These are phyloP conservation scores for Puccinia hordei DNA, from an alignment of 1,284 basidiomycete genomes.

Conservation along the genomic window DNA sequence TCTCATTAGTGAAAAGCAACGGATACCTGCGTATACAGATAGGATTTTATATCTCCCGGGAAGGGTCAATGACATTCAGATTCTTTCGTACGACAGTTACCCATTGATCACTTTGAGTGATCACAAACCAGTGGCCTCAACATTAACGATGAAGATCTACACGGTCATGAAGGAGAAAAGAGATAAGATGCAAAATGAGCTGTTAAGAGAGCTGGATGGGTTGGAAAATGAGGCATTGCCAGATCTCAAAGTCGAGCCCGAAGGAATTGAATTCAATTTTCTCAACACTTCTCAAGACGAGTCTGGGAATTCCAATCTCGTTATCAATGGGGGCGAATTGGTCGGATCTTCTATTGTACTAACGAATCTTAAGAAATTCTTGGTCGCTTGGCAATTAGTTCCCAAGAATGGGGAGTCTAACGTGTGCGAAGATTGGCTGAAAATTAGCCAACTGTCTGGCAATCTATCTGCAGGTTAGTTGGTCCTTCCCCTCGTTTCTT, in stretches of 20 bases:
- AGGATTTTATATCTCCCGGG: slow-evolving; percentile 38
- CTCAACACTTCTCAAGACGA: not conserved
- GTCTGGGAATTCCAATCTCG: not conserved
- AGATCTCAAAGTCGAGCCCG: slow-evolving; percentile 32
- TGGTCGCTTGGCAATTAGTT: slow-evolving; percentile 38
- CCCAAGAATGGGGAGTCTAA: slow-evolving; percentile 37
- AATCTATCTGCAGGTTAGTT: slow-evolving; percentile 30
- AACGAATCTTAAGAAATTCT: slow-evolving; percentile 35
- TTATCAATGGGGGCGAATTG: slow-evolving; percentile 13
- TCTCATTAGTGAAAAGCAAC: slow-evolving; percentile 38
- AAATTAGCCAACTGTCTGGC: slow-evolving; percentile 42
- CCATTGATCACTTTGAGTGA: slow-evolving; percentile 31
- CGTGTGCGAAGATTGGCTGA: slow-evolving; percentile 46
- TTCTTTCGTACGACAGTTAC: slow-evolving; percentile 36
- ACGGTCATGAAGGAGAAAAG: slow-evolving; percentile 3
- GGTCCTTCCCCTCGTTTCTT: not conserved
- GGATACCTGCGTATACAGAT: slow-evolving; percentile 46
- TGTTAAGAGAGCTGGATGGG: slow-evolving; percentile 46
- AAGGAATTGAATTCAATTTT: slow-evolving; percentile 17
- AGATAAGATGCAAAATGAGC: slow-evolving; percentile 15
- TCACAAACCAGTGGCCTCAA: slow-evolving; percentile 46
- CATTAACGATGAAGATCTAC: slow-evolving; percentile 19
- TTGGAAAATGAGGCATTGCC: slow-evolving; percentile 42
- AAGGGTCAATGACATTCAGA: slow-evolving; percentile 41
- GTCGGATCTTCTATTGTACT: slow-evolving; percentile 21